phyloP scores from a whole-genome alignment of 176 grass and related monocot genomes.

The Pontederia crassipes region DNA sequence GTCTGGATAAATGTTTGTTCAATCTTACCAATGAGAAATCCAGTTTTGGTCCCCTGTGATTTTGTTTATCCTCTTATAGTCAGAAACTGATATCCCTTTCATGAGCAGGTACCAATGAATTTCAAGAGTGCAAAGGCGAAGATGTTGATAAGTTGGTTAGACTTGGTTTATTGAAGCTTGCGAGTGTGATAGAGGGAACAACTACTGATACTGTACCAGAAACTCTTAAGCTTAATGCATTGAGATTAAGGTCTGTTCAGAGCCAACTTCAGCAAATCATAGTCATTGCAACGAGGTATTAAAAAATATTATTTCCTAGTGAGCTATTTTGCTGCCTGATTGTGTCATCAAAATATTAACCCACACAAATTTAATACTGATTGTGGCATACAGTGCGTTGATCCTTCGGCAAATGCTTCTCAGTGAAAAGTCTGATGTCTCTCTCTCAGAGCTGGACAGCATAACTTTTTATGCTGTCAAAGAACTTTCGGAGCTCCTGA shows the following conservation, averaged over 20 bases:
- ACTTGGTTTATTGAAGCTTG: conserved; percentile 66
- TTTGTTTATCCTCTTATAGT: background rate
- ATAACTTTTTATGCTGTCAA: conserved; percentile 33
- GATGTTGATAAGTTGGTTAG: conserved; percentile 59
- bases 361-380: no score
- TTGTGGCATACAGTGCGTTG: conserved; percentile 47
- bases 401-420: conserved; percentile 70
- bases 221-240: conserved; percentile 53
- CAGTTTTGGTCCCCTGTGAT: background rate
- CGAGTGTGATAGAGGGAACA: conserved; percentile 42
- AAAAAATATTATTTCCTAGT: conserved; percentile 2
- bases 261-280: conserved; percentile 71
- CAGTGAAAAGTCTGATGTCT: conserved; percentile 36
- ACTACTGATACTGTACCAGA: conserved; percentile 56
- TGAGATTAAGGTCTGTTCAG: conserved; percentile 64
- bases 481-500: conserved; percentile 37
- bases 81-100: background rate
- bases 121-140: conserved; percentile 73
- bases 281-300: conserved; percentile 66
- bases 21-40: background rate
- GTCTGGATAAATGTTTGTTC: conserved; percentile 9
- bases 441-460: conserved; percentile 27
- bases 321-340: no score
- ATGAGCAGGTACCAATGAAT: conserved; percentile 20
- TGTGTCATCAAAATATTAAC: no score